These are phyloP conservation scores for Arthonia radiata DNA, from an alignment of 495 filamentous ascomycete genomes.

Conservation along the genomic window DNA sequence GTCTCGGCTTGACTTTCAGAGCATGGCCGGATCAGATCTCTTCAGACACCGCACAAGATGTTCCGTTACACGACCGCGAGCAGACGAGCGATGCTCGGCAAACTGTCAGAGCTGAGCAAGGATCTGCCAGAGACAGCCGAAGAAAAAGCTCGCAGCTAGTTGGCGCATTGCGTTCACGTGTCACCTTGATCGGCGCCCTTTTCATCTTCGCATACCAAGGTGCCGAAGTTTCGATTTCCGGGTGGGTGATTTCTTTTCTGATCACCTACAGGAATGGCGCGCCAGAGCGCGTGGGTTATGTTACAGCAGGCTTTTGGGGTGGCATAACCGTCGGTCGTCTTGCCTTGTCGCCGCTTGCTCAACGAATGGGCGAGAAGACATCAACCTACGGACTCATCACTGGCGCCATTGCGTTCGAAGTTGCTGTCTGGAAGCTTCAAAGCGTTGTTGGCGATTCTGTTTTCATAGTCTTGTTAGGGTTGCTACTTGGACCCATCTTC, in stretches of 20 bases:
- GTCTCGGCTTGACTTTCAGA: conserved; percentile 33
- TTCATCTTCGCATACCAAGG: conserved; percentile 72
- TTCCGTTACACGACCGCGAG: too few relatives aligned
- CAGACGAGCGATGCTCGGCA: too few relatives aligned
- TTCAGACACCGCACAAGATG: too few relatives aligned
- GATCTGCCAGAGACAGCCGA: too few relatives aligned
- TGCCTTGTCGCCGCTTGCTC: conserved; percentile 33
- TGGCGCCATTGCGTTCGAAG: conserved; percentile 36
- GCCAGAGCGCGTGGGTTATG: conserved; percentile 46
- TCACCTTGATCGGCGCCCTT: conserved; percentile 41
- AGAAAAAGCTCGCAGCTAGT: too few relatives aligned
- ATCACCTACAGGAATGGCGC: conserved; percentile 42
- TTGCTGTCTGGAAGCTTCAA: conserved; percentile 53
- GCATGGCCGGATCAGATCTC: too few relatives aligned
- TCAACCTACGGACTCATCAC: conserved; percentile 35
- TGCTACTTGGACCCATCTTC: conserved; percentile 1
- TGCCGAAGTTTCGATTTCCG: conserved; percentile 51
- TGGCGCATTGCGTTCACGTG: too few relatives aligned
- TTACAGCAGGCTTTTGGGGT: conserved; percentile 58
- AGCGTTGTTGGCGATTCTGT: conserved; percentile 42
- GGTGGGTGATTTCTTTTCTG: conserved; percentile 64
- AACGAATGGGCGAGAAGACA: conserved; percentile 38
- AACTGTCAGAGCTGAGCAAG: too few relatives aligned
- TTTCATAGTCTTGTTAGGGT: conserved; percentile 2
- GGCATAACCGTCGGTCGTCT: conserved; percentile 57